Conservation (phyloP, 306 rosid species). For the Parietaria judaica region DNA sequence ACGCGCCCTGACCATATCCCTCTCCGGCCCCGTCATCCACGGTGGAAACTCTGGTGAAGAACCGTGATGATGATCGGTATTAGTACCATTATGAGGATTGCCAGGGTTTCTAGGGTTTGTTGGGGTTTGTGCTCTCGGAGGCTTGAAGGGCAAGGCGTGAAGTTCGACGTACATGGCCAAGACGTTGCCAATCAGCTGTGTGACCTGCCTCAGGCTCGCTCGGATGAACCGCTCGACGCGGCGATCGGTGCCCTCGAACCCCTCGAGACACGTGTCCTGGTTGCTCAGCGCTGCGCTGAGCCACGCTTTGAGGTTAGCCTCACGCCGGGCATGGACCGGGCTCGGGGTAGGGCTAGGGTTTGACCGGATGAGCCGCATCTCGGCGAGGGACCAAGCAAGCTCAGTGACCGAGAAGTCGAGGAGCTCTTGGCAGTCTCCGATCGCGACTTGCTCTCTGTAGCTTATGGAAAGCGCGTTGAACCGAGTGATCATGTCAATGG, state of each 20-base stretch:
- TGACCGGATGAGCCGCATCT: conserved; percentile 54
- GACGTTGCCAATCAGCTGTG: conserved; percentile 76
- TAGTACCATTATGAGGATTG: neutral
- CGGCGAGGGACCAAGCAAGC: conserved; percentile 76
- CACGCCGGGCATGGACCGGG: conserved; percentile 20
- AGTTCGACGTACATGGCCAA: conserved; percentile 61
- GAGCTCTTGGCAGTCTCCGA: conserved; percentile 88
- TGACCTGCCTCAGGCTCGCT: conserved; percentile 75
- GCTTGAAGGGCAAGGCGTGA: conserved; percentile 47
- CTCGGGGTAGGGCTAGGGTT: conserved; percentile 19
- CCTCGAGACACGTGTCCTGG: conserved; percentile 95
- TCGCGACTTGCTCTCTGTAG: conserved; percentile 70
- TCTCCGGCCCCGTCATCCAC: conserved; percentile 65
- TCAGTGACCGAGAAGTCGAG: conserved; percentile 80
- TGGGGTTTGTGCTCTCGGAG: conserved; percentile 26
- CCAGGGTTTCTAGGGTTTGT: too few relatives aligned
- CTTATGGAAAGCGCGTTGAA: conserved; percentile 55
- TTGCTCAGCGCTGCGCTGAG: conserved; percentile 88
- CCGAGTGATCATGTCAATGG: conserved; percentile 57
- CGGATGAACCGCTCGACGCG: conserved; percentile 56
- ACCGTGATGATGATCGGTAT: neutral
- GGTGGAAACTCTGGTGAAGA: conserved; percentile 36
- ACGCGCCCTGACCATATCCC: conserved; percentile 39
- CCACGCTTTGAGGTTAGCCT: conserved; percentile 86
- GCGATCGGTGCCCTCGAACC: conserved; percentile 85